A percentile compares a stretch with the other conserved stretches of the same genome.
Evolutionary conservation across 306 rosid species (phyloP).

Genomic region (Styphnolobium japonicum): DNA sequence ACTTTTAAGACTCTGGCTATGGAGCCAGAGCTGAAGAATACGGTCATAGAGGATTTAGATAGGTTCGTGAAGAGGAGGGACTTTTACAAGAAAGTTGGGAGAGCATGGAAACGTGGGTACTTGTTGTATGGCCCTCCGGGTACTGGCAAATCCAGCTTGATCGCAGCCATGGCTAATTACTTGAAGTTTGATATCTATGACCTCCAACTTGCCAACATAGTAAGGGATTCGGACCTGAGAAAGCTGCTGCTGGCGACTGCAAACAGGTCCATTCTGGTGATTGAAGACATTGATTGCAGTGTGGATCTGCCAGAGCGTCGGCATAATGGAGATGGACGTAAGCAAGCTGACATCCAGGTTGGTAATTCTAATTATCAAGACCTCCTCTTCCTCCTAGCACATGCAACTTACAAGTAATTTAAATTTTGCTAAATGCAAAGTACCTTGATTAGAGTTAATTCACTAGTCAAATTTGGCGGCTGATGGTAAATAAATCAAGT

Average conservation of each 20-base stretch:
- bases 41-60: conserved; percentile 54
- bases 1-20: conserved; percentile 78
- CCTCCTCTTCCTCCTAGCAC: no score
- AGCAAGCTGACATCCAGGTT: conserved; percentile 51
- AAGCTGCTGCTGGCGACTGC: conserved; percentile 64
- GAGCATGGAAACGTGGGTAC: conserved; percentile 94
- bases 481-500: background rate
- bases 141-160: conserved; percentile 86
- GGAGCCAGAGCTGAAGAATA: conserved; percentile 50
- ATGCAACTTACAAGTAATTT: background rate
- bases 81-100: conserved; percentile 75
- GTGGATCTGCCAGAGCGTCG: conserved; percentile 68
- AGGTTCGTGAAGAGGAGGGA: conserved; percentile 76
- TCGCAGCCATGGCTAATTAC: conserved; percentile 90
- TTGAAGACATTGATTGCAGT: conserved; percentile 89
- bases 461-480: background rate
- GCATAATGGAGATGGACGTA: conserved; percentile 40
- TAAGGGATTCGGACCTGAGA: conserved; percentile 71
- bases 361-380: background rate
- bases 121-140: conserved; percentile 88
- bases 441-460: background rate
- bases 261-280: conserved; percentile 81
- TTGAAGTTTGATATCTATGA: conserved; percentile 86
- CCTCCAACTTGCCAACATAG: conserved; percentile 60
- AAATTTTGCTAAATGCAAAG: background rate